These are phyloP conservation scores for Dendrocalamus sinicus DNA, from an alignment of 176 grass and related monocot genomes.

Conservation along the genomic window DNA sequence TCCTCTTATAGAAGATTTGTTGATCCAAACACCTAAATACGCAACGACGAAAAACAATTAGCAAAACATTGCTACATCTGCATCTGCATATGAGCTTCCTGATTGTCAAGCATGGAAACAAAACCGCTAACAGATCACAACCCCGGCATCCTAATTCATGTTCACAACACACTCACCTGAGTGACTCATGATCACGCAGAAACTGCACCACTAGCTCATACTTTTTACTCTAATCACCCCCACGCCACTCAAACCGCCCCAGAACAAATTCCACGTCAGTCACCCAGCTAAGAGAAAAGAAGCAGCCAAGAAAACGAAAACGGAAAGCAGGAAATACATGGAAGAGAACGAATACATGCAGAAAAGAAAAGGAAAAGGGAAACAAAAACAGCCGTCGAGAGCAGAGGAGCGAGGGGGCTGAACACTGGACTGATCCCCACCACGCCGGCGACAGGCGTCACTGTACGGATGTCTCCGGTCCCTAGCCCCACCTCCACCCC, in stretches of 20 bases:
- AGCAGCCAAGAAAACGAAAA: not conserved
- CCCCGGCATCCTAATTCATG: not conserved
- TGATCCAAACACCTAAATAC: not conserved
- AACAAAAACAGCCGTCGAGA: not conserved
- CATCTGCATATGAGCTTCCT: no score
- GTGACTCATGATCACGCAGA: not conserved
- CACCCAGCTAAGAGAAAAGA: not conserved
- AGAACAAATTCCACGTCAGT: slow-evolving; percentile 18
- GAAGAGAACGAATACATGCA: not conserved
- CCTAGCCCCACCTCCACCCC: slow-evolving; percentile 10
- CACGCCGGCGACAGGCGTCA: slow-evolving; percentile 80
- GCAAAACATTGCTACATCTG: not conserved
- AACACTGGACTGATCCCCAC: not conserved
- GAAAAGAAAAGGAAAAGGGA: not conserved
- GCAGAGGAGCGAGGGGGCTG: not conserved
- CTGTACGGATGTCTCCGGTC: slow-evolving; percentile 70
- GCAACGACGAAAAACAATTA: not conserved
- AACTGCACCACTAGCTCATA: not conserved
- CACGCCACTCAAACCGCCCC: not conserved
- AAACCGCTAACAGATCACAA: not conserved
- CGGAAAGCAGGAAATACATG: not conserved
- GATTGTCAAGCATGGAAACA: no score
- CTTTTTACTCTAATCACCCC: not conserved
- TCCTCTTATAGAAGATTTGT: not conserved
- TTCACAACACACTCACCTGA: not conserved